Evolutionary conservation across 2,329 filamentous ascomycete genomes (phyloP).

Genomic region (Septoria petroselini): DNA sequence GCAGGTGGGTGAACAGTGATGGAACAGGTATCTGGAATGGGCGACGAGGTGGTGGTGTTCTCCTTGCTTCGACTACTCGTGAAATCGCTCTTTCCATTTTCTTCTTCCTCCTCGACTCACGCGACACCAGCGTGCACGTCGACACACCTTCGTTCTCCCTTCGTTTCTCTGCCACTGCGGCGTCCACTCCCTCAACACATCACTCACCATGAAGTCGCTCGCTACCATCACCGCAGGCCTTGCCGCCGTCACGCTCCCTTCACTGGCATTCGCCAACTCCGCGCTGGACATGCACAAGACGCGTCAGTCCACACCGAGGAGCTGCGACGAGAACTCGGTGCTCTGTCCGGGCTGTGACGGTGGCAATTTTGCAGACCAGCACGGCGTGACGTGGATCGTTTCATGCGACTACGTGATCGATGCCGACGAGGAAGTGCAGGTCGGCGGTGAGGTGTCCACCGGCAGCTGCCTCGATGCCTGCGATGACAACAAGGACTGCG

Average conservation of each 20-base stretch:
- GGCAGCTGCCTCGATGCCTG: slow-evolving; percentile 29
- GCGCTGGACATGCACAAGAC: slow-evolving; percentile 13
- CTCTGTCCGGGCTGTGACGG: slow-evolving; percentile 30
- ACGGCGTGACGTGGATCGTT: slow-evolving; percentile 24
- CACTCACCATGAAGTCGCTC: slow-evolving; percentile 17
- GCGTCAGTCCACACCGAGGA: slow-evolving; percentile 11
- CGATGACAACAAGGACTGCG: slow-evolving; percentile 27
- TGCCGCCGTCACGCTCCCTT: slow-evolving; percentile 10
- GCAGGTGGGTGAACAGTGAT: slow-evolving; percentile 2
- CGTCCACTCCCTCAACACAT: slow-evolving; percentile 45
- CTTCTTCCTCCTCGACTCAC: slow-evolving; percentile 1
- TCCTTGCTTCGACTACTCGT: background rate
- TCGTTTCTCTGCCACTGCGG: slow-evolving; percentile 35
- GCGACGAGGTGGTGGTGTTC: slow-evolving; percentile 5
- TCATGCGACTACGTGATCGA: slow-evolving; percentile 26
- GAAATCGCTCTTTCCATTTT: background rate
- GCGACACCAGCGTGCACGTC: background rate
- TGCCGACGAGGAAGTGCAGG: slow-evolving; percentile 16
- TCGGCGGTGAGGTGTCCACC: slow-evolving; percentile 16
- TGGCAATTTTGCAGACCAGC: slow-evolving; percentile 24
- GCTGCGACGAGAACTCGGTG: slow-evolving; percentile 12
- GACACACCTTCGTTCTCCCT: background rate
- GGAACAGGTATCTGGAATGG: slow-evolving; percentile 11
- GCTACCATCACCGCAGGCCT: slow-evolving; percentile 15
- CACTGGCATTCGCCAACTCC: slow-evolving; percentile 13